phyloP scores from a whole-genome alignment of 257 asterid genomes.

The Nicotiana obtusifolia region DNA sequence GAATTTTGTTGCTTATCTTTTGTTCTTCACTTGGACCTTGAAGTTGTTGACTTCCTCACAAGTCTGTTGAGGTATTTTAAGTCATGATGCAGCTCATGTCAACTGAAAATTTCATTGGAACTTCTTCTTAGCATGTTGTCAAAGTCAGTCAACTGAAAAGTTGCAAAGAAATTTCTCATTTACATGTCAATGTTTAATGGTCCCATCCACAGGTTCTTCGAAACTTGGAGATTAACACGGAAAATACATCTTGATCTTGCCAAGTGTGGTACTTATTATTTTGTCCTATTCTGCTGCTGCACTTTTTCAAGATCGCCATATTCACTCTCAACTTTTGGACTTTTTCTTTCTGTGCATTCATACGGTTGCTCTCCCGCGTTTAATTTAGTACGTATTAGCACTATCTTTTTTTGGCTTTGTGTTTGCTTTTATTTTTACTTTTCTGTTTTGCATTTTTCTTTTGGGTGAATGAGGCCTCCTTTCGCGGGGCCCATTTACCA shows the following conservation, averaged over 20 bases:
- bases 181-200: neutral
- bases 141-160: neutral
- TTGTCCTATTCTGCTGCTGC: neutral
- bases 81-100: neutral
- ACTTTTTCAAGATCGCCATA: neutral
- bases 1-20: neutral
- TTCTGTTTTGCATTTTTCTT: too few species aligned
- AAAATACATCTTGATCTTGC: neutral
- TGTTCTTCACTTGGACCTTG: neutral
- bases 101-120: neutral
- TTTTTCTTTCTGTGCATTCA: neutral
- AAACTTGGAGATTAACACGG: neutral
- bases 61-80: neutral
- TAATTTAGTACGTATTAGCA: neutral
- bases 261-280: neutral
- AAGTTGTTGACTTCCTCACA: neutral
- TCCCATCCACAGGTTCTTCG: neutral
- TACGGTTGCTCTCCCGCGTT: neutral
- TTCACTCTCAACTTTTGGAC: neutral
- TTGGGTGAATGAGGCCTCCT: too few species aligned
- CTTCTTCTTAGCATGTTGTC: neutral
- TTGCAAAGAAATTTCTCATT: neutral
- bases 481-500: too few species aligned
- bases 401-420: neutral
- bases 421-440: neutral